Percentiles rank a stretch among this genome's conserved stretches.
phyloP scores from a whole-genome alignment of 352 stramenopile species.

The Pythium phragmitis region DNA sequence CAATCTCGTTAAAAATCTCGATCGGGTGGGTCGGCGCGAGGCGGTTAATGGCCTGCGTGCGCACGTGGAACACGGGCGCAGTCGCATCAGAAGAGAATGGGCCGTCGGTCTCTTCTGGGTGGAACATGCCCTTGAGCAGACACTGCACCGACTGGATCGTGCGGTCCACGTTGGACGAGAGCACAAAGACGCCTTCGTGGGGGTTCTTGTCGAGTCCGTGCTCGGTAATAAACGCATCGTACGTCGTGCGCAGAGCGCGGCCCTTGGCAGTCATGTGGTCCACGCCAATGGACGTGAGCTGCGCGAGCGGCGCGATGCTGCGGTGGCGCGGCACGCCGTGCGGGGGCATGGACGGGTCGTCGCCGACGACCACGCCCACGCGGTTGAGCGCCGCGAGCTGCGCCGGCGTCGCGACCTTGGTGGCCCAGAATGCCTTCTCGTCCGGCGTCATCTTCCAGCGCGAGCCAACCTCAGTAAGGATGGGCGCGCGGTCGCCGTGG shows the following conservation, averaged over 20 bases:
- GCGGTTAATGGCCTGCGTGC: constrained; percentile 64
- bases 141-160: constrained; percentile 80
- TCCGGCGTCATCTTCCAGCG: constrained; percentile 51
- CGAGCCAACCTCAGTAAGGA: constrained; percentile 56
- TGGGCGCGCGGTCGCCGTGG: constrained; percentile 75
- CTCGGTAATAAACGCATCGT: constrained; percentile 39
- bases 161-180: constrained; percentile 73
- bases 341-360: constrained; percentile 41
- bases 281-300: constrained; percentile 63
- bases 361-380: constrained; percentile 50
- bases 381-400: constrained; percentile 47
- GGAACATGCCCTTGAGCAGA: constrained; percentile 71
- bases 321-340: constrained; percentile 40
- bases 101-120: constrained; percentile 24
- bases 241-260: constrained; percentile 41
- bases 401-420: constrained; percentile 49
- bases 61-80: constrained; percentile 48
- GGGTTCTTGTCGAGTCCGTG: constrained; percentile 9
- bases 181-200: constrained; percentile 64
- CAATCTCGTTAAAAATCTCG: constrained; percentile 73
- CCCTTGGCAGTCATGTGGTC: constrained; percentile 73
- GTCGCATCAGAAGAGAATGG: too few species aligned
- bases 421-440: constrained; percentile 64
- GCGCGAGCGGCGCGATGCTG: constrained; percentile 47
- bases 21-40: constrained; percentile 59